phyloP scores from a whole-genome alignment of 2,329 filamentous ascomycete species.

The Lachnellula arida region DNA sequence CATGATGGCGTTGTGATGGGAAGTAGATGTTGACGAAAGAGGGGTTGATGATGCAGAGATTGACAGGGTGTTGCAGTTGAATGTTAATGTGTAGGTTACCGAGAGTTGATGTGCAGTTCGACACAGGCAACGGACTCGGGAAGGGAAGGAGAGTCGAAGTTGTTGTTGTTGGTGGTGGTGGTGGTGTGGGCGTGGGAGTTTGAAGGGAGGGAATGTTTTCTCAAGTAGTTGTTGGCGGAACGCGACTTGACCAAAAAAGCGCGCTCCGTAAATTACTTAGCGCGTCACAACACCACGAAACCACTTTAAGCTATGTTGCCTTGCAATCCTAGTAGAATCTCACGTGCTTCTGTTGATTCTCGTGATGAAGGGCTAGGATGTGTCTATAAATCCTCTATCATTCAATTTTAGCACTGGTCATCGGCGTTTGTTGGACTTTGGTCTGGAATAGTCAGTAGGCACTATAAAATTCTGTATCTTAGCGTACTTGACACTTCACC shows the following conservation, averaged over 20 bases:
- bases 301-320: slow-evolving; percentile 19
- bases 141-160: slow-evolving; percentile 5
- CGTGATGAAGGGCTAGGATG: background rate
- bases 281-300: slow-evolving; percentile 22
- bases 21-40: slow-evolving; percentile 6
- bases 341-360: slow-evolving; percentile 1
- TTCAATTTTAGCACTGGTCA: slow-evolving; percentile 38
- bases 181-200: slow-evolving; percentile 10
- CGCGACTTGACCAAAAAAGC: slow-evolving; percentile 15
- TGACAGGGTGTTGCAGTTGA: slow-evolving; percentile 9
- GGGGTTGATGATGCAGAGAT: slow-evolving; percentile 9
- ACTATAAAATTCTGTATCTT: no score
- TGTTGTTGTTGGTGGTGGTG: slow-evolving; percentile 15
- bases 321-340: background rate
- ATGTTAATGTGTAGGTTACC: slow-evolving; percentile 9
- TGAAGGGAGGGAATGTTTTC: slow-evolving; percentile 9
- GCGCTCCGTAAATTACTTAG: slow-evolving; percentile 17
- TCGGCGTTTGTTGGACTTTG: no score
- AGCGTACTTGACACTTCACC: no score
- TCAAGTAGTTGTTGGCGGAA: slow-evolving; percentile 1
- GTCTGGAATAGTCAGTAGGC: no score
- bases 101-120: slow-evolving; percentile 5
- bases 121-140: slow-evolving; percentile 10
- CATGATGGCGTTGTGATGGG: slow-evolving; percentile 26
- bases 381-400: slow-evolving; percentile 54